Conservation (phyloP, 805 yeast species). For the Candida andamanensis region DNA sequence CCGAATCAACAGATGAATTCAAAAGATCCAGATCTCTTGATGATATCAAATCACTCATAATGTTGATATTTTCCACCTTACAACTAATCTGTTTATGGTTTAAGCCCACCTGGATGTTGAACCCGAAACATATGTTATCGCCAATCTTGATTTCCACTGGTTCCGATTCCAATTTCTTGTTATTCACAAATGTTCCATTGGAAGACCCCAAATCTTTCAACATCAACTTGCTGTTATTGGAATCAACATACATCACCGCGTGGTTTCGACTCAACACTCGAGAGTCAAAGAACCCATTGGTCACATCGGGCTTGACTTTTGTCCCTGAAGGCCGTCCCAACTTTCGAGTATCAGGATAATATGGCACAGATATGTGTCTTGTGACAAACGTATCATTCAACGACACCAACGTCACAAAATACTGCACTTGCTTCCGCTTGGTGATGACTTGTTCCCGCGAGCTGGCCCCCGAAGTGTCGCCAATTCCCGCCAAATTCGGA, state of each 20-base stretch:
- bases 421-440: slow-evolving; percentile 28
- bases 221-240: slow-evolving; percentile 57
- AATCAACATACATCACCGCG: slow-evolving; percentile 81
- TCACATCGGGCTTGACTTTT: slow-evolving; percentile 51
- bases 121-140: slow-evolving; percentile 89
- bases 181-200: slow-evolving; percentile 92
- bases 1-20: slow-evolving; percentile 13
- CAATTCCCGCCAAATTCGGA: slow-evolving; percentile 6
- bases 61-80: slow-evolving; percentile 65
- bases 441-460: background rate
- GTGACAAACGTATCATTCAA: slow-evolving; percentile 78
- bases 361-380: slow-evolving; percentile 76
- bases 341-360: slow-evolving; percentile 74
- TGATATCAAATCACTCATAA: slow-evolving; percentile 33
- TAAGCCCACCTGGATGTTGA: slow-evolving; percentile 67
- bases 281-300: slow-evolving; percentile 92
- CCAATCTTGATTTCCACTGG: slow-evolving; percentile 64
- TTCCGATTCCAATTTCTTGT: slow-evolving; percentile 57
- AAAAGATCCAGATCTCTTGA: slow-evolving; percentile 3
- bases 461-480: background rate
- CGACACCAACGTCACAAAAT: slow-evolving; percentile 67
- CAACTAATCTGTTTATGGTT: slow-evolving; percentile 87
- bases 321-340: slow-evolving; percentile 86
- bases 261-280: slow-evolving; percentile 90
- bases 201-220: slow-evolving; percentile 85